Evolutionary conservation across 768 basidiomycete species (phyloP).

Genomic region (Chalciporus sphaerocephalus): DNA sequence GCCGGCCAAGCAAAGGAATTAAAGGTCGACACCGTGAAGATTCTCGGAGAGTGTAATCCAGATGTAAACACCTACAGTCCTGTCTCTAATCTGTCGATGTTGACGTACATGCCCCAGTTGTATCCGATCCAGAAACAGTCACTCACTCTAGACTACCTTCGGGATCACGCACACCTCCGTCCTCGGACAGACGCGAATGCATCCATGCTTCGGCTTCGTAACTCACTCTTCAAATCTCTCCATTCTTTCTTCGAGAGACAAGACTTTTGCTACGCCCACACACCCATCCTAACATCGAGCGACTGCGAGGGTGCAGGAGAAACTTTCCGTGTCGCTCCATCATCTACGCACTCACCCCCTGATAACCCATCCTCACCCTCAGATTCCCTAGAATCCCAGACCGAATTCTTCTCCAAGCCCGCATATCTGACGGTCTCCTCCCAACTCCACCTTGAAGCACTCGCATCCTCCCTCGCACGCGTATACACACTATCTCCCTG

Average conservation of each 20-base stretch:
- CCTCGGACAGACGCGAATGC: slow-evolving; percentile 69
- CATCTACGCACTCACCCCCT: slow-evolving; percentile 12
- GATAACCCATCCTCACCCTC: not conserved
- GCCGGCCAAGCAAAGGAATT: slow-evolving; percentile 51
- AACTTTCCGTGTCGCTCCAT: slow-evolving; percentile 64
- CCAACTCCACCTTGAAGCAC: slow-evolving; percentile 90
- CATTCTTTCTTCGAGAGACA: slow-evolving; percentile 72
- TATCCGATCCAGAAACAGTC: slow-evolving; percentile 94
- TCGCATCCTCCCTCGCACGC: slow-evolving; percentile 71
- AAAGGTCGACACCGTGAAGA: slow-evolving; percentile 41
- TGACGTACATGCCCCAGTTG: slow-evolving; percentile 37
- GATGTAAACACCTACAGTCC: slow-evolving; percentile 36
- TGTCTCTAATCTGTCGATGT: slow-evolving; percentile 3
- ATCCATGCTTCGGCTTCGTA: slow-evolving; percentile 72
- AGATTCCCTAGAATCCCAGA: slow-evolving; percentile 3
- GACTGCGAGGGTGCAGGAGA: slow-evolving; percentile 98
- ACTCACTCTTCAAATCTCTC: slow-evolving; percentile 51
- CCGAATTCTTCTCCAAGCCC: slow-evolving; percentile 70
- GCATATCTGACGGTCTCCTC: slow-evolving; percentile 92
- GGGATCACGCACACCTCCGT: slow-evolving; percentile 86
- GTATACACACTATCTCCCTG: slow-evolving; percentile 91
- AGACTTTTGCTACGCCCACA: slow-evolving; percentile 74
- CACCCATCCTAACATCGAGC: slow-evolving; percentile 83
- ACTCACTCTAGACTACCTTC: slow-evolving; percentile 71
- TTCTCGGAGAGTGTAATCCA: slow-evolving; percentile 56